These are phyloP conservation scores for Phaseolus lunatus DNA, from an alignment of 306 rosid genomes.

Conservation along the genomic window DNA sequence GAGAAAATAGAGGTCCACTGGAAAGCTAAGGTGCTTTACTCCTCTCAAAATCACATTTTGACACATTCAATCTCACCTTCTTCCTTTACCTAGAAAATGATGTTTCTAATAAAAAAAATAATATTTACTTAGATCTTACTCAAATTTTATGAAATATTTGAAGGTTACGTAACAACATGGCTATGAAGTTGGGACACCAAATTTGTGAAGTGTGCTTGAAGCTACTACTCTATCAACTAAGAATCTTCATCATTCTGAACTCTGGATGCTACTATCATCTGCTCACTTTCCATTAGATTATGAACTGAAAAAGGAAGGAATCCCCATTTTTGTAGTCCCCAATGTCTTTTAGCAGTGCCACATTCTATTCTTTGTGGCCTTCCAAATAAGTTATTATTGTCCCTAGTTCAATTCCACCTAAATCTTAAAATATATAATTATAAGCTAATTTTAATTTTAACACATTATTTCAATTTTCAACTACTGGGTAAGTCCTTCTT, in stretches of 20 bases:
- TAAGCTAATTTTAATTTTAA: too few relatives aligned
- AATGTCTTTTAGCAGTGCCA: neutral
- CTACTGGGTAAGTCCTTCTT: too few relatives aligned
- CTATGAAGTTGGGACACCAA: neutral
- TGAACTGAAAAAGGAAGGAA: neutral
- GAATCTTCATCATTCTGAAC: neutral
- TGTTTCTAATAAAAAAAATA: neutral
- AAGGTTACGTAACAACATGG: neutral
- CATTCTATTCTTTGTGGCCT: neutral
- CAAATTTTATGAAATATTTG: neutral
- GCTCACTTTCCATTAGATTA: neutral
- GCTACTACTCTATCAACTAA: neutral
- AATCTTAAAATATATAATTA: too few relatives aligned
- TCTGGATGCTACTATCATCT: neutral
- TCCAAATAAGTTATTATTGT: constrained; percentile 5
- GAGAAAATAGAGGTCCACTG: neutral
- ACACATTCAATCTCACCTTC: neutral
- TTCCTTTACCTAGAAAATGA: neutral
- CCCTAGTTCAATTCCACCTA: neutral
- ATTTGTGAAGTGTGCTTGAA: neutral
- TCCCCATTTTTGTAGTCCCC: neutral
- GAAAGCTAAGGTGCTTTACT: neutral
- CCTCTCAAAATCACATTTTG: neutral
- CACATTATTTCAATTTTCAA: neutral
- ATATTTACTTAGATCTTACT: neutral